phyloP scores from a whole-genome alignment of 805 yeast species.

The Pichia paraexigua region DNA sequence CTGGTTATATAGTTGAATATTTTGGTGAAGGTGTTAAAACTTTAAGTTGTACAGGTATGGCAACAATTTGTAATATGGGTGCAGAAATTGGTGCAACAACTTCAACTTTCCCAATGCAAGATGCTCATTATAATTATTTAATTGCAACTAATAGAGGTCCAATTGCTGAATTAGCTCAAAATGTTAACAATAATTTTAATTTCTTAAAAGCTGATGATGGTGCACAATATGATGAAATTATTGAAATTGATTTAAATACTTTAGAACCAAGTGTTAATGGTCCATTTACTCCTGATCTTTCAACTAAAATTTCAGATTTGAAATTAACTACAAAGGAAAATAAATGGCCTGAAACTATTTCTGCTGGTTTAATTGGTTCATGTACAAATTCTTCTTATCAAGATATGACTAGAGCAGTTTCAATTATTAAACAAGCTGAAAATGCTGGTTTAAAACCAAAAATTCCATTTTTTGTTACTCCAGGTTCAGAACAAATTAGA shows the following conservation, averaged over 20 bases:
- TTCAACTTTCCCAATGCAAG: slow-evolving; percentile 93
- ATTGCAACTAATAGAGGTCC: slow-evolving; percentile 78
- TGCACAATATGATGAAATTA: slow-evolving; percentile 86
- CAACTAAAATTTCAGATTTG: slow-evolving; percentile 87
- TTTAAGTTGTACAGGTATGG: slow-evolving; percentile 97
- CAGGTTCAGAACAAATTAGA: slow-evolving; percentile 97
- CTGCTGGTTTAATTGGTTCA: slow-evolving; percentile 95
- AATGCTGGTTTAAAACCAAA: slow-evolving; percentile 85
- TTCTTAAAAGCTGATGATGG: slow-evolving; percentile 84
- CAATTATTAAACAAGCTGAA: slow-evolving; percentile 86
- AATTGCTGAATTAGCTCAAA: slow-evolving; percentile 73
- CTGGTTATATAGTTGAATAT: slow-evolving; percentile 94
- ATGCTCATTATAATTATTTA: slow-evolving; percentile 80
- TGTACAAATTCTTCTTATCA: slow-evolving; percentile 98
- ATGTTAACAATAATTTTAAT: slow-evolving; percentile 53
- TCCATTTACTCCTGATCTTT: slow-evolving; percentile 97
- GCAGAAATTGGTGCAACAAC: slow-evolving; percentile 99
- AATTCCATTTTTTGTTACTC: slow-evolving; percentile 87
- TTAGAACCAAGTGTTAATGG: slow-evolving; percentile 96
- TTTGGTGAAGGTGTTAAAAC: slow-evolving; percentile 92
- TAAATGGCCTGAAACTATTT: slow-evolving; percentile 88
- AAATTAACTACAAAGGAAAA: slow-evolving; percentile 75
- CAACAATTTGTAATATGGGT: slow-evolving; percentile 99
- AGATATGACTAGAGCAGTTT: slow-evolving; percentile 96
- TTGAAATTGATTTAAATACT: slow-evolving; percentile 81